Conservation (phyloP, 176 grass and related monocot species). For the Eragrostis curvula region DNA sequence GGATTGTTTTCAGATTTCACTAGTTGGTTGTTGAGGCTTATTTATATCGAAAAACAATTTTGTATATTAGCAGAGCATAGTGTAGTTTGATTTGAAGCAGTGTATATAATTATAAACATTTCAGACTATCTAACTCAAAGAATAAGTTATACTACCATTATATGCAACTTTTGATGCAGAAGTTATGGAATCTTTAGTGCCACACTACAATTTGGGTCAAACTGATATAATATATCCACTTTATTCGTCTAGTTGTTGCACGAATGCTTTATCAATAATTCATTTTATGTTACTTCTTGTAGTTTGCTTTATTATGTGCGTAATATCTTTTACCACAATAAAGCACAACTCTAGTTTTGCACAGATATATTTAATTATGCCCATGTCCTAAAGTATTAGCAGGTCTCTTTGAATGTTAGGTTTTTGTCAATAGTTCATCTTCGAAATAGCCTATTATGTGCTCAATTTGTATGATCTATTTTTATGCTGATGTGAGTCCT, state of each 20-base stretch:
- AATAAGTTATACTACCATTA: neutral
- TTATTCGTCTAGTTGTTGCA: neutral
- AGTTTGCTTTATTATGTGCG: neutral
- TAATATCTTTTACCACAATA: neutral
- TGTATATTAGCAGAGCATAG: neutral
- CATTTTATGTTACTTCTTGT: neutral
- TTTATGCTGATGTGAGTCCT: slow-evolving; percentile 16
- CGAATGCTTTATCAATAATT: neutral
- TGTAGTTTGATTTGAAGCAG: neutral
- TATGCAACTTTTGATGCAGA: neutral
- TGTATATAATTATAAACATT: neutral
- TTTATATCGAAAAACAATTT: neutral
- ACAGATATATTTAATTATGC: neutral
- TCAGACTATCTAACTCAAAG: neutral
- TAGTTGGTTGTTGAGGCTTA: neutral
- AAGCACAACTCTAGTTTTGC: neutral
- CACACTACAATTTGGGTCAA: neutral
- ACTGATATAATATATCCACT: neutral
- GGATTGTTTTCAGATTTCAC: neutral
- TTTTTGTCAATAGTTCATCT: neutral
- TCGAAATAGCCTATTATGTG: neutral
- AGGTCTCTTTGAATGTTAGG: neutral
- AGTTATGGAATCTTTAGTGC: neutral
- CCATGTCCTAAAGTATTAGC: neutral
- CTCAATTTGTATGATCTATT: neutral